Percentiles rank a stretch among this genome's conserved stretches.
phyloP scores from a whole-genome alignment of 2,329 filamentous ascomycete species.

The Alternaria sp. region DNA sequence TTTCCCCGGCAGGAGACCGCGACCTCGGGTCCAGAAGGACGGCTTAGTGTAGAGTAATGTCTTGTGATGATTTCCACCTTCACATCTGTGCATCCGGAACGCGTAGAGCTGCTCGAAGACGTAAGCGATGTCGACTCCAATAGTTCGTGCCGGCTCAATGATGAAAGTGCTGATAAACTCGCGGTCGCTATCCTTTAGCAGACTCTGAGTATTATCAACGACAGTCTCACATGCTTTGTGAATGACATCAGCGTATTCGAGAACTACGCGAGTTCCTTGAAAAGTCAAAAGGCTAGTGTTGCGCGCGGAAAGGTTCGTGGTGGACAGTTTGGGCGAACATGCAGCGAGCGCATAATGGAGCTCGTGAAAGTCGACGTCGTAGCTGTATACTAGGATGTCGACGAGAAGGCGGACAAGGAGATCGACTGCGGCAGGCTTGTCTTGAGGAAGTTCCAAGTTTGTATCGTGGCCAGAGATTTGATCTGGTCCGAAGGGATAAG shows the following conservation, averaged over 20 bases:
- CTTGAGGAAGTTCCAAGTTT: not conserved
- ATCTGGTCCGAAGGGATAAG: not conserved
- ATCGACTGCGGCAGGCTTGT: not conserved
- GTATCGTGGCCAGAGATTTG: not conserved
- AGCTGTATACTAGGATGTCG: slow-evolving; percentile 3
- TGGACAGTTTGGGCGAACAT: not conserved
- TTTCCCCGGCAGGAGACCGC: not conserved
- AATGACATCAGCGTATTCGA: not conserved
- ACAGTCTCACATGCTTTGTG: slow-evolving; percentile 1
- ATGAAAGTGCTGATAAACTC: not conserved
- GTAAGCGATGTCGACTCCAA: slow-evolving; percentile 2
- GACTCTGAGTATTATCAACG: not conserved
- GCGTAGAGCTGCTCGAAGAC: slow-evolving; percentile 3
- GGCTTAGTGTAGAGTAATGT: not conserved
- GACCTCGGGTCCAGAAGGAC: not conserved
- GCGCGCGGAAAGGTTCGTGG: not conserved
- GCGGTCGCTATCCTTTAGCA: slow-evolving; percentile 3
- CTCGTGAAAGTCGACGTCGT: not conserved
- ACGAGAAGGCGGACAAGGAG: not conserved
- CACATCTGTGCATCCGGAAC: not conserved
- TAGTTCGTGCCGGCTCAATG: not conserved
- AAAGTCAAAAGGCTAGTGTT: not conserved
- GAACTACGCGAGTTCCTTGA: not conserved
- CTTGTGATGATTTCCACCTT: not conserved
- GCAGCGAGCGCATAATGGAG: not conserved